Conservation (phyloP, 805 yeast species). For the Schizosaccharomyces cryophilus region DNA sequence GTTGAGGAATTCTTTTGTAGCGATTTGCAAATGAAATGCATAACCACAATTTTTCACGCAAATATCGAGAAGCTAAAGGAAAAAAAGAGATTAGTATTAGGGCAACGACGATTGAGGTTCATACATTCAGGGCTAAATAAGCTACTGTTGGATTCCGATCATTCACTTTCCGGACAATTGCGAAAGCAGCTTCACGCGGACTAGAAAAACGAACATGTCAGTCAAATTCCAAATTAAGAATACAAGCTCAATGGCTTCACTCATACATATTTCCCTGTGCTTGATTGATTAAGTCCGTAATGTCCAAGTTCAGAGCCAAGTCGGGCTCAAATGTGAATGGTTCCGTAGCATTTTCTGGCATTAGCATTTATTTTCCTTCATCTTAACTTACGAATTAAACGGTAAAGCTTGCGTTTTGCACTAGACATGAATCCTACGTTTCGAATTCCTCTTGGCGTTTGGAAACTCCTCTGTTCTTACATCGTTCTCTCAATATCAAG, state of each 20-base stretch:
- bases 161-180: slow-evolving; percentile 61
- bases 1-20: slow-evolving; percentile 81
- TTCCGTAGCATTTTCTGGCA: background rate
- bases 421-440: background rate
- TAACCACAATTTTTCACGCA: slow-evolving; percentile 94
- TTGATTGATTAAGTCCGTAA: slow-evolving; percentile 78
- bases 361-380: background rate
- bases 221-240: background rate
- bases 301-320: slow-evolving; percentile 64
- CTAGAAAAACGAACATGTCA: slow-evolving; percentile 5
- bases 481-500: no score
- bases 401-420: background rate
- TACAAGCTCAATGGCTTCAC: no score
- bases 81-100: background rate
- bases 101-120: background rate
- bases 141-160: slow-evolving; percentile 65
- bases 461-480: no score
- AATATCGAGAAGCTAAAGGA: slow-evolving; percentile 35
- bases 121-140: slow-evolving; percentile 38
- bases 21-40: slow-evolving; percentile 83
- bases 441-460: background rate
- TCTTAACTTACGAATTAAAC: background rate
- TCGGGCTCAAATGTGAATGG: slow-evolving; percentile 41
- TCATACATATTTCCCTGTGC: slow-evolving; percentile 54
- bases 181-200: slow-evolving; percentile 79